These are phyloP conservation scores for Laburnicola sp. DNA, from an alignment of 2,329 filamentous ascomycete species.

Conservation along the genomic window DNA sequence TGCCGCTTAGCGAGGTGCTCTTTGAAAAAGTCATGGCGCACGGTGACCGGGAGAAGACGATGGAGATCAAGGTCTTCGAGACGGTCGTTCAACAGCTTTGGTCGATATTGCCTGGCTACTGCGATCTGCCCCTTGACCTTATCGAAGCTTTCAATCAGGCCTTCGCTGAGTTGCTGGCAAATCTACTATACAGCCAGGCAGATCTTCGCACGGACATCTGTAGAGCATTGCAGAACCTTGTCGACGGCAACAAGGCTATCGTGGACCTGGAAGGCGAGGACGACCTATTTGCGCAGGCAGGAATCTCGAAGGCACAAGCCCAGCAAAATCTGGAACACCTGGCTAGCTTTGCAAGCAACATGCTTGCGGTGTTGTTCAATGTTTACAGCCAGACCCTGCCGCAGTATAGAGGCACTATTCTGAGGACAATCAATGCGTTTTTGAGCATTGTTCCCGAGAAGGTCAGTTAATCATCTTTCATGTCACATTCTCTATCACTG, in stretches of 20 bases:
- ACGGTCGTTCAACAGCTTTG: slow-evolving; percentile 94
- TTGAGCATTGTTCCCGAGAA: slow-evolving; percentile 79
- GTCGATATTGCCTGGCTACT: slow-evolving; percentile 92
- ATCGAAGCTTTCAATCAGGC: slow-evolving; percentile 74
- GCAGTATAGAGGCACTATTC: slow-evolving; percentile 84
- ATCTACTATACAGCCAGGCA: slow-evolving; percentile 88
- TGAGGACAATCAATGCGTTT: slow-evolving; percentile 94
- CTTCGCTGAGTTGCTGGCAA: slow-evolving; percentile 89
- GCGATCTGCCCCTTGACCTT: slow-evolving; percentile 81
- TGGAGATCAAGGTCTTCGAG: slow-evolving; percentile 97
- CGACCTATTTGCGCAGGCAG: slow-evolving; percentile 74
- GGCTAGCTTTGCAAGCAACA: slow-evolving; percentile 76
- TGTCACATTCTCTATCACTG: slow-evolving; percentile 11
- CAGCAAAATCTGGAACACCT: slow-evolving; percentile 81
- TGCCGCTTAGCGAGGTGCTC: slow-evolving; percentile 86
- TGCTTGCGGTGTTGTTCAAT: slow-evolving; percentile 97
- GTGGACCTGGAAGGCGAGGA: slow-evolving; percentile 65
- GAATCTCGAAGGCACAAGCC: slow-evolving; percentile 74
- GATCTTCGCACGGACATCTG: slow-evolving; percentile 87
- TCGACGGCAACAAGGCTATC: slow-evolving; percentile 89
- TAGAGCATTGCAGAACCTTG: slow-evolving; percentile 78
- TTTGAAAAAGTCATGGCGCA: slow-evolving; percentile 88
- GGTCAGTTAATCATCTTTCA: slow-evolving; percentile 33
- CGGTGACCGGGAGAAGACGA: slow-evolving; percentile 80
- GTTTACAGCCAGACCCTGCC: slow-evolving; percentile 96